phyloP scores from a whole-genome alignment of 352 stramenopile species.

The Phytophthora rubi region DNA sequence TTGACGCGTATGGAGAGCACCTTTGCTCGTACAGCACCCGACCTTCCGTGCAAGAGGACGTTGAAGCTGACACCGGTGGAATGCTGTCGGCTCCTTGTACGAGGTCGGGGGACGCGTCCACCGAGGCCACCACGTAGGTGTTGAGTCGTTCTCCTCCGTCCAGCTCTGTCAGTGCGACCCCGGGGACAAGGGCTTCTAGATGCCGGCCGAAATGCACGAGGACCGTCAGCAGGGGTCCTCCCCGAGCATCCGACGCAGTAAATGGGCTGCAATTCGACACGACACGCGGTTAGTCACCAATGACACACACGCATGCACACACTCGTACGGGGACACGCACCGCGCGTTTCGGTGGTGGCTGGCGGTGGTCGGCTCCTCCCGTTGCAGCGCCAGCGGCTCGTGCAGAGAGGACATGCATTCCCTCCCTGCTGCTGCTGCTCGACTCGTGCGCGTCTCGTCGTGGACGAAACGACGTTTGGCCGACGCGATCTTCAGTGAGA shows the following conservation, averaged over 20 bases:
- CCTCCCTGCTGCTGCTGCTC: conserved; percentile 8
- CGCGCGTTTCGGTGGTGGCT: conserved; percentile 19
- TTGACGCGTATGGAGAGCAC: conserved; percentile 72
- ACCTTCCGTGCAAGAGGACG: conserved; percentile 2
- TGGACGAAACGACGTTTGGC: conserved; percentile 21
- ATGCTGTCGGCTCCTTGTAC: no score
- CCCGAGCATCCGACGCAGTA: conserved; percentile 46
- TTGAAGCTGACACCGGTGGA: background rate
- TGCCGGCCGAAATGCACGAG: conserved; percentile 61
- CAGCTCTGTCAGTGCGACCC: conserved; percentile 4
- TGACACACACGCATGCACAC: background rate
- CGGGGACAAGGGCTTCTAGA: conserved; percentile 30
- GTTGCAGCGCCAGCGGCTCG: conserved; percentile 23
- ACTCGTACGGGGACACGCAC: conserved; percentile 13
- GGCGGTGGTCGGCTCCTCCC: conserved; percentile 1
- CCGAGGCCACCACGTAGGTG: conserved; percentile 46
- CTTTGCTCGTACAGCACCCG: conserved; percentile 48
- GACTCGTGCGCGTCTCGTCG: conserved; percentile 6
- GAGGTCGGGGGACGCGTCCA: conserved; percentile 28
- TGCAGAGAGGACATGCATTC: conserved; percentile 54
- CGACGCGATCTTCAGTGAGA: conserved; percentile 4
- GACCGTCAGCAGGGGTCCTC: conserved; percentile 52
- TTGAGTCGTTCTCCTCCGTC: conserved; percentile 16
- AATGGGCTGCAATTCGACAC: conserved; percentile 47
- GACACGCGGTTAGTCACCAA: background rate